Conservation (phyloP, 768 basidiomycete species). For the Rhizopogon vinicolor region DNA sequence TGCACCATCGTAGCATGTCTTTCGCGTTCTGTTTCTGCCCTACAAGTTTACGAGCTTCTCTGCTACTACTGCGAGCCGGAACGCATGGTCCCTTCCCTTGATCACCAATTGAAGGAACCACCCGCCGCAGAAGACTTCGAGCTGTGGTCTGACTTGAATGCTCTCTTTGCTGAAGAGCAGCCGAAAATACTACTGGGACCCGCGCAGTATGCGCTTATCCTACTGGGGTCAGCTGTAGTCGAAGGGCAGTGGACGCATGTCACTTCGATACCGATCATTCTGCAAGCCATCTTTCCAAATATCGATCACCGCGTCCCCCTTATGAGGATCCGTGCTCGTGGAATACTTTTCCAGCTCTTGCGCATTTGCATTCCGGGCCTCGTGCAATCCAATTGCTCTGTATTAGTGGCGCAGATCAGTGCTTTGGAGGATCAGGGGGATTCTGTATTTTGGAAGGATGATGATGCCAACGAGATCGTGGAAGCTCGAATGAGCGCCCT, state of each 20-base stretch:
- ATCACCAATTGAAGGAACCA: constrained; percentile 56
- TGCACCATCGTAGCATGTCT: constrained; percentile 81
- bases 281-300: constrained; percentile 79
- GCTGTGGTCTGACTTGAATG: constrained; percentile 76
- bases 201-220: constrained; percentile 86
- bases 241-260: constrained; percentile 75
- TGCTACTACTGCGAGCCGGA: constrained; percentile 80
- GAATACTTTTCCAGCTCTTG: constrained; percentile 81
- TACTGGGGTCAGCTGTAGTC: constrained; percentile 71
- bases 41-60: constrained; percentile 76
- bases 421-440: constrained; percentile 57
- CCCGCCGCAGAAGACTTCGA: constrained; percentile 67
- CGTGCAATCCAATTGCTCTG: constrained; percentile 63
- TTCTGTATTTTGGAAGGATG: constrained; percentile 66
- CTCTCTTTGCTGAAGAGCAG: constrained; percentile 63
- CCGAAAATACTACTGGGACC: constrained; percentile 70
- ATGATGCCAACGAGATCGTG: constrained; percentile 49
- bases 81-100: constrained; percentile 76
- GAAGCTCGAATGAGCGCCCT: constrained; percentile 68
- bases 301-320: constrained; percentile 72
- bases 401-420: constrained; percentile 47
- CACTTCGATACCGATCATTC: constrained; percentile 63
- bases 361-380: constrained; percentile 80
- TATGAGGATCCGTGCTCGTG: constrained; percentile 65
- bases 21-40: constrained; percentile 69